phyloP scores from a whole-genome alignment of 1,284 basidiomycete genomes.

The Tetrapyrgos nigripes region DNA sequence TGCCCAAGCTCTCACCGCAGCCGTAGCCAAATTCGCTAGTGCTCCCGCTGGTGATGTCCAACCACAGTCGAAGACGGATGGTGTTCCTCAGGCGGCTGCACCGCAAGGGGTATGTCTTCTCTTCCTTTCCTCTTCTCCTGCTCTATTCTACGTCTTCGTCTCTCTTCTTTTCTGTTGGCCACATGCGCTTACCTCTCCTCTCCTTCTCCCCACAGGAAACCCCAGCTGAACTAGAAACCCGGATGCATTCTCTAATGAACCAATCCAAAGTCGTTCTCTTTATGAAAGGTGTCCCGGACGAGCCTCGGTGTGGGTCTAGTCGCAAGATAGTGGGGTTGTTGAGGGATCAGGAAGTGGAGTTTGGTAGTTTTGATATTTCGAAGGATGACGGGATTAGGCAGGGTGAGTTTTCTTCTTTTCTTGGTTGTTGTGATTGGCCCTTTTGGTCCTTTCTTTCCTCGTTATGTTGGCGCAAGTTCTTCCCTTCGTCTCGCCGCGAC shows the following conservation, averaged over 20 bases:
- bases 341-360: conserved; percentile 80
- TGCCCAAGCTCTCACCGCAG: conserved; percentile 68
- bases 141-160: conserved; percentile 28
- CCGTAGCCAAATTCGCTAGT: conserved; percentile 64
- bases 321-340: conserved; percentile 87
- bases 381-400: conserved; percentile 73
- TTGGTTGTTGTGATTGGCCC: not conserved
- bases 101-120: conserved; percentile 24
- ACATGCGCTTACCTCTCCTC: no score
- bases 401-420: conserved; percentile 41
- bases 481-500: no score
- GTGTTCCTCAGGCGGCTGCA: conserved; percentile 42
- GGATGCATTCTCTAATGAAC: conserved; percentile 75
- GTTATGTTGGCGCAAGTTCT: not conserved
- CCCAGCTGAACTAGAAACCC: conserved; percentile 66
- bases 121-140: conserved; percentile 24
- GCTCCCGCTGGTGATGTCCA: conserved; percentile 35
- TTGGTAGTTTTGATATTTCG: conserved; percentile 90
- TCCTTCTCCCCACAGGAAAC: conserved; percentile 49
- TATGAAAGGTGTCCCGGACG: conserved; percentile 94
- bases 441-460: not conserved
- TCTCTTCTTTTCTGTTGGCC: conserved; percentile 44
- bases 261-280: conserved; percentile 85
- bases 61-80: conserved; percentile 50
- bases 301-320: conserved; percentile 93